phyloP scores from a whole-genome alignment of 805 yeast species.

The Saturnispora dispora region DNA sequence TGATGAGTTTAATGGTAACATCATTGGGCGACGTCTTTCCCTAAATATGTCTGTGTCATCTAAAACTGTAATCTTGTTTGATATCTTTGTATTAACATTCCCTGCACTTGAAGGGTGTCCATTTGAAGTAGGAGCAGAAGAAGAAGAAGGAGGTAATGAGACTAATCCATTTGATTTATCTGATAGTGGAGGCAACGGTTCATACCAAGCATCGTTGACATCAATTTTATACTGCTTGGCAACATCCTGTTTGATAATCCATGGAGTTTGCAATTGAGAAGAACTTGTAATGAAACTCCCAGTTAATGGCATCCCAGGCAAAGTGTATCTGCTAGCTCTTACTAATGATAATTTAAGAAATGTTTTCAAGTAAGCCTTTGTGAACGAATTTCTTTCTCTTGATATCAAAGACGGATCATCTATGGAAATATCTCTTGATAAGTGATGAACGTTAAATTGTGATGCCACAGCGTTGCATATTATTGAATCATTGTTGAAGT shows the following conservation, averaged over 20 bases:
- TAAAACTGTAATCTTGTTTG: background rate
- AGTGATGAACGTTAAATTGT: constrained; percentile 4
- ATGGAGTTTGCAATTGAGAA: constrained; percentile 46
- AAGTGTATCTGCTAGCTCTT: constrained; percentile 76
- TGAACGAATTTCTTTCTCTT: constrained; percentile 78
- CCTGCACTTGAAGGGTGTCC: background rate
- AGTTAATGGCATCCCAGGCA: constrained; percentile 7
- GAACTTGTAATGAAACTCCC: background rate
- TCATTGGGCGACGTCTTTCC: constrained; percentile 19
- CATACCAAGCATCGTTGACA: constrained; percentile 26
- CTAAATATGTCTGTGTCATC: constrained; percentile 9
- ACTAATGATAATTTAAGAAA: constrained; percentile 71
- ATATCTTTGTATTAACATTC: background rate
- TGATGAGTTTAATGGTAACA: constrained; percentile 9
- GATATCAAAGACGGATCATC: constrained; percentile 58
- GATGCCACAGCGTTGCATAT: constrained; percentile 4
- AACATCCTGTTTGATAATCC: constrained; percentile 79
- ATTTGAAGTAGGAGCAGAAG: background rate
- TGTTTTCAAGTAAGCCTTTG: constrained; percentile 86
- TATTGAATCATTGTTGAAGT: constrained; percentile 26
- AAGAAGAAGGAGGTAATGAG: background rate
- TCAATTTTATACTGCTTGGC: constrained; percentile 63
- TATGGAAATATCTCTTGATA: constrained; percentile 45
- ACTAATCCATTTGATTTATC: background rate
- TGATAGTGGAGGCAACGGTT: background rate